Evolutionary conservation across 2,329 filamentous ascomycete genomes (phyloP), one percentile per base, ranked within the genome.

Genomic region (Metarhizium brunneum): DNA sequence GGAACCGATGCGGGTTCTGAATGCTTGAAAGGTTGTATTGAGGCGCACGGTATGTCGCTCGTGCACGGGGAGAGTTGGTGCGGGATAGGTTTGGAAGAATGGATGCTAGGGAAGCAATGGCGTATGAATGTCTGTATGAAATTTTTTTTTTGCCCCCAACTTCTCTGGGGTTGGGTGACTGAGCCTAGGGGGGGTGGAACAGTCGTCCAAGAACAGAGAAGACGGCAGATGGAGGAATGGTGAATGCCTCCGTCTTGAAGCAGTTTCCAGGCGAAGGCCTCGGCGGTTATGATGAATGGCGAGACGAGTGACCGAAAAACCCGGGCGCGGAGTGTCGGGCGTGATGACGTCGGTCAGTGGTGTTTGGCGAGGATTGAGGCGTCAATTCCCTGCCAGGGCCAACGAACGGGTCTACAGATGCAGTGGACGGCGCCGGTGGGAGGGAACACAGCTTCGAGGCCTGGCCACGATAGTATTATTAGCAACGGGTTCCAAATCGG

Each of bases 121-220:
- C 52, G 40, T 53, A 32, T 36, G 51, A 54, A 30, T 16, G 30
- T 13, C 29, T 40, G 30, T 52, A 35, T 48, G 55, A 57, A 45
- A 25, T 45, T 45, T 50, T 11, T 47, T 18, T 40, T n/a, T 18
- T 32, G 18, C 29, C 25, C 42, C 16, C 30, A 32, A 30, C 45
- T 52, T 50, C 20, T 40, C 47, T 47, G 11, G 54, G 32, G 38
- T 16, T 40, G 30, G 35, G 11, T 55, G 52, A 56, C 56, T 56
- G 57, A 62, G 72, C 57, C 65, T 80, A 81, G 60, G 78, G 79
- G 71, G 79, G 79, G 62, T 82, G 78, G 63, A 77, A 74, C 59
- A 77, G 67, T 67, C 75, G 67, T 67, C 81, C 73, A 66, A 77
- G 69, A 63, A 72, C 65, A 73, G 76, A 76, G 68, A 79, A 72